These are phyloP conservation scores for Helenozyma rhizophorensis DNA, from an alignment of 805 yeast species.

Conservation along the genomic window DNA sequence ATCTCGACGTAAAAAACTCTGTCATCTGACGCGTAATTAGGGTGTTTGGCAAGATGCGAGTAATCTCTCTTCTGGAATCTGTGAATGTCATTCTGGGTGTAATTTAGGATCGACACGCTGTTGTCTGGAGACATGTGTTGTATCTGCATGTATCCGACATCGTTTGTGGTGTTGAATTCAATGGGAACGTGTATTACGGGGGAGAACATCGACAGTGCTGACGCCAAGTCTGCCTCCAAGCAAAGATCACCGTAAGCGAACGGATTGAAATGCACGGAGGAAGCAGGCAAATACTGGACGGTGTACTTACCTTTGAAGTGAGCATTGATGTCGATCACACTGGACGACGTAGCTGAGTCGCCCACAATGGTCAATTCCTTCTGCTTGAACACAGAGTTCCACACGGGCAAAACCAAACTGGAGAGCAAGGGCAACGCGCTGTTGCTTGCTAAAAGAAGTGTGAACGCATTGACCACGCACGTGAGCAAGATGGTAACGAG, in stretches of 20 bases:
- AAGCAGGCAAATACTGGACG: constrained; percentile 85
- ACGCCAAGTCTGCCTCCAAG: constrained; percentile 34
- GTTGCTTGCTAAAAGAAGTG: constrained; percentile 52
- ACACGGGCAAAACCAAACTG: constrained; percentile 32
- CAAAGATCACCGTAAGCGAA: constrained; percentile 59
- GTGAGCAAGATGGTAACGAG: constrained; percentile 49
- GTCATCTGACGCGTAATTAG: constrained; percentile 25
- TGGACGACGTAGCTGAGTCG: constrained; percentile 34
- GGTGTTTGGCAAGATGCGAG: constrained; percentile 24
- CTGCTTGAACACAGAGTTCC: constrained; percentile 39
- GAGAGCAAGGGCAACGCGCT: constrained; percentile 45
- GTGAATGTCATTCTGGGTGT: constrained; percentile 52
- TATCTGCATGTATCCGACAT: constrained; percentile 63
- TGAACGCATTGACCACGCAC: constrained; percentile 40
- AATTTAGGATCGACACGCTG: constrained; percentile 45
- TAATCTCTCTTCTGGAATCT: constrained; percentile 29
- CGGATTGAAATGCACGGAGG: constrained; percentile 82
- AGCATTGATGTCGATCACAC: constrained; percentile 42
- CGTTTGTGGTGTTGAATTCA: constrained; percentile 73
- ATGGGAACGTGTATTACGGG: constrained; percentile 54
- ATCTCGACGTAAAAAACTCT: constrained; percentile 56
- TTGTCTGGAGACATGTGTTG: constrained; percentile 55
- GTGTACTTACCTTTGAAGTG: constrained; percentile 86
- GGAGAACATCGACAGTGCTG: constrained; percentile 11
- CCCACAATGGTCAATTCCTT: constrained; percentile 53